Evolutionary conservation across 768 basidiomycete species (phyloP).

Genomic region (Xerocomus spinulosus): DNA sequence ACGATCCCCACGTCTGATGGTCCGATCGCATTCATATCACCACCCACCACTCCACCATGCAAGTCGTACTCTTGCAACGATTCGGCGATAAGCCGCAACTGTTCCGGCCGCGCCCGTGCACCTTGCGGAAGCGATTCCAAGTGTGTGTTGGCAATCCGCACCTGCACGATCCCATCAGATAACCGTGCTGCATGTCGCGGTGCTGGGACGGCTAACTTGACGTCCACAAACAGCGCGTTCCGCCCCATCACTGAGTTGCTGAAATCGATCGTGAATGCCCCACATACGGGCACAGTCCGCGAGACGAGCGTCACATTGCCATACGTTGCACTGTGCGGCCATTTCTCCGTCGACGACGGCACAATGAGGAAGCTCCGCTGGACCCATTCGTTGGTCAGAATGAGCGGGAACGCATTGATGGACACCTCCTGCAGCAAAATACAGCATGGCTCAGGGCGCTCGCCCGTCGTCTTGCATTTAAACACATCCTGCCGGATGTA

Average conservation of each 20-base stretch:
- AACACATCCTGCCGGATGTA: slow-evolving; percentile 55
- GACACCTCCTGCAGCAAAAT: slow-evolving; percentile 71
- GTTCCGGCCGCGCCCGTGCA: slow-evolving; percentile 40
- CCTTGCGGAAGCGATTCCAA: slow-evolving; percentile 59
- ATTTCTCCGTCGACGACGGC: slow-evolving; percentile 50
- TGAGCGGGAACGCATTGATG: slow-evolving; percentile 36
- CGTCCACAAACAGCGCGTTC: slow-evolving; percentile 54
- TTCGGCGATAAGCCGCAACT: slow-evolving; percentile 50
- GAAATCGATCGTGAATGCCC: slow-evolving; percentile 50
- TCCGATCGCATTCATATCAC: slow-evolving; percentile 70
- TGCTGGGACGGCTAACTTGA: slow-evolving; percentile 41
- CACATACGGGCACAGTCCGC: slow-evolving; percentile 46
- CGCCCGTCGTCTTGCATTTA: slow-evolving; percentile 35
- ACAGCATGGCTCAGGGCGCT: slow-evolving; percentile 53
- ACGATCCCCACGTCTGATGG: slow-evolving; percentile 41
- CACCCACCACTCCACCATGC: slow-evolving; percentile 58
- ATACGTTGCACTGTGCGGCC: slow-evolving; percentile 48
- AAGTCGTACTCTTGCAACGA: slow-evolving; percentile 45
- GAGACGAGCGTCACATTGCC: slow-evolving; percentile 73
- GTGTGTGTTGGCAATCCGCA: slow-evolving; percentile 70
- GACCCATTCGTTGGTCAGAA: slow-evolving; percentile 62
- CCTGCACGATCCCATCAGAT: slow-evolving; percentile 37
- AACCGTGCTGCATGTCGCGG: slow-evolving; percentile 28
- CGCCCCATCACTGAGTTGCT: slow-evolving; percentile 47
- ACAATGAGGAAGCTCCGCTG: slow-evolving; percentile 53